These are phyloP conservation scores for Royoungia palumana DNA, from an alignment of 768 basidiomycete genomes.

Conservation along the genomic window DNA sequence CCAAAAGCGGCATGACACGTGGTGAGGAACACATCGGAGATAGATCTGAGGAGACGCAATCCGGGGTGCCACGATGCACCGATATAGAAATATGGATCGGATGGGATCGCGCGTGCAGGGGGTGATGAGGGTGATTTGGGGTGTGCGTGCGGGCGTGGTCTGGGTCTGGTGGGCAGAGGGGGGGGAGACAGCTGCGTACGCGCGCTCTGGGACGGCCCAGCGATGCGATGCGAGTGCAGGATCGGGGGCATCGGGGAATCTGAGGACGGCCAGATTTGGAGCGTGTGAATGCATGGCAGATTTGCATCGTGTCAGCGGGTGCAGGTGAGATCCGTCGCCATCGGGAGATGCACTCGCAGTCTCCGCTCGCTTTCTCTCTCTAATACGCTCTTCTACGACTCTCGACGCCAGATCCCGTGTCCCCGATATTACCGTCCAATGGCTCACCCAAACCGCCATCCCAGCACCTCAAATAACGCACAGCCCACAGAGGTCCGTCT, in stretches of 20 bases:
- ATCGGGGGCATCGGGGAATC: slow-evolving; percentile 32
- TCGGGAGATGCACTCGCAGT: slow-evolving; percentile 55
- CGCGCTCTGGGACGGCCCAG: no score
- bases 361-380: slow-evolving; percentile 3
- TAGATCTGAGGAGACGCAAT: slow-evolving; percentile 28
- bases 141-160: slow-evolving; percentile 20
- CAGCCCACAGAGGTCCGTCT: slow-evolving; percentile 49
- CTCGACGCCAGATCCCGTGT: no score
- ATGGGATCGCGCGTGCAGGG: slow-evolving; percentile 18
- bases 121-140: slow-evolving; percentile 25
- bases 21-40: slow-evolving; percentile 22
- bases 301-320: slow-evolving; percentile 32
- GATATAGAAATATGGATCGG: slow-evolving; percentile 18
- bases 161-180: slow-evolving; percentile 29
- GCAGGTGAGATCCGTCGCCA: slow-evolving; percentile 51
- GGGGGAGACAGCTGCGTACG: no score
- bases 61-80: slow-evolving; percentile 28
- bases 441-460: slow-evolving; percentile 33
- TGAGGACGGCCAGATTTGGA: slow-evolving; percentile 15
- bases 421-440: slow-evolving; percentile 4
- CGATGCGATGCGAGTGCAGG: no score
- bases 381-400: not conserved
- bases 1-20: slow-evolving; percentile 23
- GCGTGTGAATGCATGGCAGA: slow-evolving; percentile 27
- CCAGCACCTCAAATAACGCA: slow-evolving; percentile 30